Percentiles rank a stretch among this genome's conserved stretches.
phyloP scores from a whole-genome alignment of 495 filamentous ascomycete genomes.

The Hypoxylon lienhwacheense region DNA sequence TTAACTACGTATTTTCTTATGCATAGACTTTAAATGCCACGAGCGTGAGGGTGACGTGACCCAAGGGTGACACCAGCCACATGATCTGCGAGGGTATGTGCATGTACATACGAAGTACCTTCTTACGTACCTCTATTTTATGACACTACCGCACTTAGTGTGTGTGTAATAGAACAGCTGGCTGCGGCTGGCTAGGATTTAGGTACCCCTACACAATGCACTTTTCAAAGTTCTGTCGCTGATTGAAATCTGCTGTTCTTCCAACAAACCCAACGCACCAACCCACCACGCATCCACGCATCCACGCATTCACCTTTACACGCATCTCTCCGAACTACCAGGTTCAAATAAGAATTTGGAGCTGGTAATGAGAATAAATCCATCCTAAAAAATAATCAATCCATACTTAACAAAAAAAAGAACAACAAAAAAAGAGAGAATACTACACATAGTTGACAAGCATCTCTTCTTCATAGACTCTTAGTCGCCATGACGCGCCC shows the following conservation, averaged over 20 bases:
- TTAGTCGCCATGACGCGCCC: constrained; percentile 50
- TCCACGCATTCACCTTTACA: constrained; percentile 4
- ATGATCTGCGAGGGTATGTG: constrained; percentile 20
- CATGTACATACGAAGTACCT: not conserved
- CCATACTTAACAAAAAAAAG: too few species aligned
- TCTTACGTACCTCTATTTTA: too few species aligned
- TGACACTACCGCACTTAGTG: too few species aligned
- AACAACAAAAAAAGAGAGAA: constrained; percentile 20
- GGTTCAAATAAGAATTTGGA: too few species aligned
- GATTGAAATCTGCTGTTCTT: constrained; percentile 20
- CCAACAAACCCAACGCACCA: constrained; percentile 21
- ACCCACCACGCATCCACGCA: constrained; percentile 10
- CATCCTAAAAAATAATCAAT: too few species aligned
- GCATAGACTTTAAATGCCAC: too few species aligned
- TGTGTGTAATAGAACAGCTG: too few species aligned
- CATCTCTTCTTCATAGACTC: not conserved
- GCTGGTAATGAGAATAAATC: too few species aligned
- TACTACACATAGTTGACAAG: not conserved
- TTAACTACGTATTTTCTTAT: not conserved
- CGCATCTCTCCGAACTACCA: too few species aligned
- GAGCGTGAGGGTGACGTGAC: too few species aligned
- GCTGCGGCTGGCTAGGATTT: too few species aligned
- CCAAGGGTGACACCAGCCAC: constrained; percentile 21
- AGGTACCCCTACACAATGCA: not conserved
- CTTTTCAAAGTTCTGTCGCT: not conserved